Evolutionary conservation across 148 eudicot species (phyloP).

Genomic region (Persicaria tinctoria): DNA sequence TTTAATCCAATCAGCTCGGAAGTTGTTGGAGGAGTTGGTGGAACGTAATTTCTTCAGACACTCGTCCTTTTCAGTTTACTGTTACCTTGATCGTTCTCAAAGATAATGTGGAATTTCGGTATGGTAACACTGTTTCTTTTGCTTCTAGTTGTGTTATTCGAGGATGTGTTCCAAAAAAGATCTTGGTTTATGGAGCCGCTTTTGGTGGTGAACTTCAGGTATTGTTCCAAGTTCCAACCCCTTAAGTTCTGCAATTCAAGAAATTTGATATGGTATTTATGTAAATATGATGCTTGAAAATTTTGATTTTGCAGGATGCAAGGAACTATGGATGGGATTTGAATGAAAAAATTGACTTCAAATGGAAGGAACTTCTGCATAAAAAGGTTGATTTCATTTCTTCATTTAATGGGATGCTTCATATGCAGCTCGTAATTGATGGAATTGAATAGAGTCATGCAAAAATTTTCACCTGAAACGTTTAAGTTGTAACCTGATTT

Average conservation of each 20-base stretch:
- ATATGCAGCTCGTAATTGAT: background rate
- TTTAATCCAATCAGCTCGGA: slow-evolving; percentile 94
- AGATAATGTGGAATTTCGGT: background rate
- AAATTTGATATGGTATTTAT: background rate
- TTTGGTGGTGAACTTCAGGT: slow-evolving; percentile 94
- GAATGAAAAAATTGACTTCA: slow-evolving; percentile 68
- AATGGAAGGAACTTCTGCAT: slow-evolving; percentile 86
- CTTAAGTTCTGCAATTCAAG: background rate
- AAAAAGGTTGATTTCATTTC: slow-evolving; percentile 56
- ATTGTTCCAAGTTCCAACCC: background rate
- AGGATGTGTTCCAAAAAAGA: slow-evolving; percentile 99
- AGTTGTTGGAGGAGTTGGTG: slow-evolving; percentile 87
- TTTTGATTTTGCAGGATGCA: slow-evolving; percentile 57
- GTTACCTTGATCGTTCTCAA: background rate
- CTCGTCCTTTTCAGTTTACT: background rate
- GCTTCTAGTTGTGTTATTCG: slow-evolving; percentile 83
- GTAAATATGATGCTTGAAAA: background rate
- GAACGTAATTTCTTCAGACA: slow-evolving; percentile 56
- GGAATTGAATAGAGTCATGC: background rate
- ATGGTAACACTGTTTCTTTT: slow-evolving; percentile 3
- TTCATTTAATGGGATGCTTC: background rate
- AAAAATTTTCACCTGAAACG: background rate
- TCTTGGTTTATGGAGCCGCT: slow-evolving; percentile 88
- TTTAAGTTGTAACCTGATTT: background rate
- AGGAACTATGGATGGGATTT: slow-evolving; percentile 81